Conservation (phyloP, 495 filamentous ascomycete genomes). For the Neurospora sp. region DNA sequence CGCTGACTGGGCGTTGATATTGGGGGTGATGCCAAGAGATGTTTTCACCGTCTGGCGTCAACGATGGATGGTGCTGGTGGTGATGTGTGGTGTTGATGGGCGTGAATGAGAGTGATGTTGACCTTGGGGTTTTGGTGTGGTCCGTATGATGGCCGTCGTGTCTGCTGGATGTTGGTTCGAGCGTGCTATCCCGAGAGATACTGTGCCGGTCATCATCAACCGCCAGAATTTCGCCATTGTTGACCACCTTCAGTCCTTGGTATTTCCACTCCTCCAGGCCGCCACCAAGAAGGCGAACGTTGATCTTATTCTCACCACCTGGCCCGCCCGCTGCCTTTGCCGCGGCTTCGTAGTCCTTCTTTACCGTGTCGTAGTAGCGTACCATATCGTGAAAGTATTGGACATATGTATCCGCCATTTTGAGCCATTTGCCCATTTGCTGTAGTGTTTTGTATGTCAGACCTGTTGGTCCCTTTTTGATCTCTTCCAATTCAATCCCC, state of each 20-base stretch:
- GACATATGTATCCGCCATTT: slow-evolving; percentile 64
- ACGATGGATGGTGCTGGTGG: slow-evolving; percentile 7
- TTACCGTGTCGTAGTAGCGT: slow-evolving; percentile 55
- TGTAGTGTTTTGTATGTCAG: slow-evolving; percentile 31
- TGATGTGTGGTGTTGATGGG: slow-evolving; percentile 37
- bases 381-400: slow-evolving; percentile 57
- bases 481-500: slow-evolving; percentile 13
- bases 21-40: neutral
- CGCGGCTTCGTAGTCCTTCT: slow-evolving; percentile 41
- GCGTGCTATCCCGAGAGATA: slow-evolving; percentile 22
- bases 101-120: slow-evolving; percentile 34
- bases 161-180: slow-evolving; percentile 17
- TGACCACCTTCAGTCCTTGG: slow-evolving; percentile 23
- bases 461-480: slow-evolving; percentile 27
- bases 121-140: slow-evolving; percentile 17
- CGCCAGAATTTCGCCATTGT: slow-evolving; percentile 30
- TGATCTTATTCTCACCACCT: slow-evolving; percentile 12
- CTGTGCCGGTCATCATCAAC: slow-evolving; percentile 22
- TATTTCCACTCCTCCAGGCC: slow-evolving; percentile 64
- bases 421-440: slow-evolving; percentile 56
- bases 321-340: slow-evolving; percentile 2
- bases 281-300: slow-evolving; percentile 46
- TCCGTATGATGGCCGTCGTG: slow-evolving; percentile 14
- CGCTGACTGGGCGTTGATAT: neutral
- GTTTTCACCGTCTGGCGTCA: neutral